Evolutionary conservation across 1,139 yeast genomes (phyloP).

Genomic region (Pichia norvegensis): DNA sequence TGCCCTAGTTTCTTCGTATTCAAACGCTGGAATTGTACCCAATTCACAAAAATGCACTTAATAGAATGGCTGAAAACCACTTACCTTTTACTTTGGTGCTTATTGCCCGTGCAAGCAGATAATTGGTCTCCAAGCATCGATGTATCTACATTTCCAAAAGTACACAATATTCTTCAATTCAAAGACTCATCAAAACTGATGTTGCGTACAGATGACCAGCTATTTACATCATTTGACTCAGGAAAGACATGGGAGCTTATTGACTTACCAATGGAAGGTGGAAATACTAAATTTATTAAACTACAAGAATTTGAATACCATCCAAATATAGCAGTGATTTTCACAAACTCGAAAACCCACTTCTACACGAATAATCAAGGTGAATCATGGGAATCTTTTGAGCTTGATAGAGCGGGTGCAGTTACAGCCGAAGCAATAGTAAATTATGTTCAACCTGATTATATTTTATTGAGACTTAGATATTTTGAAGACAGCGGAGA

Average conservation of each 20-base stretch:
- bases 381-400: constrained; percentile 45
- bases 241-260: constrained; percentile 48
- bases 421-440: constrained; percentile 14
- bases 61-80: not conserved
- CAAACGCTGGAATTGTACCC: too few relatives aligned
- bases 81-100: not conserved
- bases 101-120: constrained; percentile 6
- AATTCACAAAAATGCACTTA: not conserved
- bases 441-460: constrained; percentile 23
- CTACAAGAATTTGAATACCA: constrained; percentile 38
- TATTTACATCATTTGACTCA: constrained; percentile 46
- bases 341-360: constrained; percentile 35
- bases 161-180: constrained; percentile 33
- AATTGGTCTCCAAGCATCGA: constrained; percentile 5
- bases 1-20: too few relatives aligned
- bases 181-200: constrained; percentile 50
- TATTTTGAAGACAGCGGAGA: constrained; percentile 13
- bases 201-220: constrained; percentile 29
- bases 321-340: constrained; percentile 46
- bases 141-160: not conserved
- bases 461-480: constrained; percentile 18
- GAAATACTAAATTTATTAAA: constrained; percentile 24
- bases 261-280: constrained; percentile 25
- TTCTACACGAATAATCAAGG: constrained; percentile 54
- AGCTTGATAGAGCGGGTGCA: constrained; percentile 12